Evolutionary conservation across 2,329 filamentous ascomycete genomes (phyloP).

Genomic region (Scedosporium dehoogii): DNA sequence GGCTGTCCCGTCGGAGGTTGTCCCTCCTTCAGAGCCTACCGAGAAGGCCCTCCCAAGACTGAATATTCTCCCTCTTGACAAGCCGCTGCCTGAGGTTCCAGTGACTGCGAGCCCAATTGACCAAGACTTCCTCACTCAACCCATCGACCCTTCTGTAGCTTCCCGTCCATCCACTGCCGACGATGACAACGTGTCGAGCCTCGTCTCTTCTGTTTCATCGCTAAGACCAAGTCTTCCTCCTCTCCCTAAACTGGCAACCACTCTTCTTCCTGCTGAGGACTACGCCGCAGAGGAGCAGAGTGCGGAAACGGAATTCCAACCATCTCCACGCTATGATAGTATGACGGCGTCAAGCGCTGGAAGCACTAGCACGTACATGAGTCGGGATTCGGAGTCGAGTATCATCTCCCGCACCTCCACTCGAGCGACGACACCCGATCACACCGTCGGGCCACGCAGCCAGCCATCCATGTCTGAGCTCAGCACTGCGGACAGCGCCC

Average conservation of each 20-base stretch:
- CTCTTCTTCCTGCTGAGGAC: conserved; percentile 35
- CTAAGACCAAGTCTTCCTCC: conserved; percentile 40
- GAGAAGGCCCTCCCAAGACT: conserved; percentile 15
- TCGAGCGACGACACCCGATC: conserved; percentile 76
- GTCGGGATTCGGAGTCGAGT: conserved; percentile 73
- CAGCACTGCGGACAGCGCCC: conserved; percentile 51
- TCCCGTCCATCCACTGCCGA: conserved; percentile 33
- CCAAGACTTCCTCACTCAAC: conserved; percentile 10
- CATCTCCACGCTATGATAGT: conserved; percentile 53
- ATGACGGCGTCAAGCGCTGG: conserved; percentile 67
- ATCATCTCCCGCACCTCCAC: conserved; percentile 75
- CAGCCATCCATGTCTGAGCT: conserved; percentile 59
- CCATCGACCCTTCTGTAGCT: conserved; percentile 20
- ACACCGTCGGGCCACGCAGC: conserved; percentile 40
- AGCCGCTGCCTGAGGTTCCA: conserved; percentile 59
- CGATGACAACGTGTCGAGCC: conserved; percentile 31
- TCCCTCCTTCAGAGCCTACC: conserved; percentile 9
- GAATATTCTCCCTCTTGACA: conserved; percentile 44
- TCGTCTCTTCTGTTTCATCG: conserved; percentile 36
- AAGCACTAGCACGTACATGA: conserved; percentile 69
- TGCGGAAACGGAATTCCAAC: conserved; percentile 40
- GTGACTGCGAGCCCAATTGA: conserved; percentile 34
- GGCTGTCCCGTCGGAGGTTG: conserved; percentile 16
- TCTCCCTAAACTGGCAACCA: conserved; percentile 47
- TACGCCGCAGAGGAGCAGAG: conserved; percentile 36